phyloP scores from a whole-genome alignment of 768 basidiomycete genomes.

The Chalciporus pseudorubinellus region DNA sequence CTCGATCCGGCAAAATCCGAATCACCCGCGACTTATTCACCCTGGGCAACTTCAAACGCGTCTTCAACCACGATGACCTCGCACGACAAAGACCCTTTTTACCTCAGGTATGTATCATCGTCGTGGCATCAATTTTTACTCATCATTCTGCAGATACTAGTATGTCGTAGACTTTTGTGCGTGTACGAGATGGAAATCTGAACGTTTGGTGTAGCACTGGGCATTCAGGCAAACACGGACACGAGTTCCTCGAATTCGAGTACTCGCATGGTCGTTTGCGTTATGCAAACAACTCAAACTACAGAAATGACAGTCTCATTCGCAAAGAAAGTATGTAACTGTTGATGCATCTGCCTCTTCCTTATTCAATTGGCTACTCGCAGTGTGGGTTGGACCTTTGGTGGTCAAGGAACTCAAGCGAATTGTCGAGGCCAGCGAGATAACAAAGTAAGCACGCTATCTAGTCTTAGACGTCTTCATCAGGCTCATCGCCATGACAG shows the following conservation, averaged over 20 bases:
- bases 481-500: slow-evolving; percentile 40
- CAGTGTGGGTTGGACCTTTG: slow-evolving; percentile 93
- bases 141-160: slow-evolving; percentile 46
- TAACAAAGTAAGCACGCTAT: slow-evolving; percentile 67
- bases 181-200: not conserved
- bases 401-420: slow-evolving; percentile 94
- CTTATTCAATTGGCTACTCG: not conserved
- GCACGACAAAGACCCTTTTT: slow-evolving; percentile 73
- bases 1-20: slow-evolving; percentile 19
- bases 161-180: slow-evolving; percentile 27
- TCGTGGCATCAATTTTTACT: slow-evolving; percentile 7
- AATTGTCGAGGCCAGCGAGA: slow-evolving; percentile 90
- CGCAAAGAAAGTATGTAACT: slow-evolving; percentile 90
- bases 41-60: not conserved
- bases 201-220: slow-evolving; percentile 51
- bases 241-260: slow-evolving; percentile 98
- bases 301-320: slow-evolving; percentile 95
- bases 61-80: slow-evolving; percentile 26
- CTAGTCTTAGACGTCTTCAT: not conserved
- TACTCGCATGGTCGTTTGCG: slow-evolving; percentile 94
- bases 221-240: slow-evolving; percentile 97
- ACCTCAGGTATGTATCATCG: slow-evolving; percentile 55
- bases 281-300: slow-evolving; percentile 99
- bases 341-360: not conserved
- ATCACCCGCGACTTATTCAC: not conserved